Evolutionary conservation across 257 asterid genomes (phyloP), one percentile per base, ranked within the genome.

Genomic region (Nicotiana attenuata): DNA sequence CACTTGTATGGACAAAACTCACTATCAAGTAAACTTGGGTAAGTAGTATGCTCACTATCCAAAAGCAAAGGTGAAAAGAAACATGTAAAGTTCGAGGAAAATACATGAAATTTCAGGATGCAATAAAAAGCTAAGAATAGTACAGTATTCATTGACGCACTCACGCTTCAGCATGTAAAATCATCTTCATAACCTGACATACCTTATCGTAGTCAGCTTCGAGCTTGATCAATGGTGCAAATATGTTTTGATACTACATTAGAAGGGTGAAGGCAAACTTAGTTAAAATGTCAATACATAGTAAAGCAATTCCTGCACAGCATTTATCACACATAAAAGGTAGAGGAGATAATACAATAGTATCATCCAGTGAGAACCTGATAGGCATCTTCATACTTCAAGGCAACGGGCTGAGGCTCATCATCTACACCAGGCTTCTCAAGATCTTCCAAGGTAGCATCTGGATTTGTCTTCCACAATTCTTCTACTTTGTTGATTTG

Each of bases 401-500:
- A 83, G 57, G 87, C 98, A 79, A 94, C 99, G 65, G 97, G 84
- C 87, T 96, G 98, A 80, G 99, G 98, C 88, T 96, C 99, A 67
- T 96, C 99, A 87, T 96, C 99, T 69, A 96, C 98, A 33, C 99
- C 98, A 78, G 99, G 99, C 93, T 96, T 96, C 93, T 96, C 98
- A 80, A 96, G 99, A 91, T 96, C 99, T 88, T 96, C 99, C 87
- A 96, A 84, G 78, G 96, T 85, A 77, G 99, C 98, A 89, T 96
- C 98, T 28, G 99, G 98, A 83, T 94, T 96, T 77, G 99, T 87
- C 88, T 96, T 96, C 99, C 99, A 96, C 78, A 96, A 96, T 93
- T 96, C 99, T 89, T 96, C 99, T 63, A 96, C 94, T 85, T 94
- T 96, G 87, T 96, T 96, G 86, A 96, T 96, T 90, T 96, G 99